Base-by-base conservation (phyloP, 768 basidiomycete genomes). In the Mycena vitilis region DNA sequence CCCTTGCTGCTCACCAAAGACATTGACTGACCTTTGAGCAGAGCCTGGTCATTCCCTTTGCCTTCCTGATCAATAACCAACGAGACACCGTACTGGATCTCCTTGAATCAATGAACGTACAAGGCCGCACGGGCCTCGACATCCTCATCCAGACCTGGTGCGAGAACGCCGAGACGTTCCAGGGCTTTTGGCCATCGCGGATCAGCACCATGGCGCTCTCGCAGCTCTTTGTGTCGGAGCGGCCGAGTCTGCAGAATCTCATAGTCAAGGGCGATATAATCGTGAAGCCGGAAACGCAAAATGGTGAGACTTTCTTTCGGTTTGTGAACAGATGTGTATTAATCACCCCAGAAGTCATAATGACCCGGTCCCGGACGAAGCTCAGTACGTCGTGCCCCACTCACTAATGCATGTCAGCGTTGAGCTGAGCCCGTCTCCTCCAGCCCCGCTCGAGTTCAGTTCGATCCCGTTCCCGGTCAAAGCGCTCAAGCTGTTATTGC, bases 291-390 rank as follows among this genome's bases (percentile, higher is more conserved):
- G 89, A 90, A 72, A 95, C 93, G 36, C 87, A 88, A 72, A 86
- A 96, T 78, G 91, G 95, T 96, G 78, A 84, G 92, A 47, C 45
- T 22, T 56, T 36, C 45, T 22, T 56, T 36, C 61, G 63, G 51
- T 42, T 59, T 48, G 48, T 22, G 18, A 22, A 20, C 48, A 25
- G 37, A 42, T 53, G 40, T n/a, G 30, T 59, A 58, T 71, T 45
- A 20, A 62, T 63, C 49, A 56, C 59, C 65, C 64, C 61, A 65
- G 68, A 76, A 97, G 95, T 95, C 74, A 98, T 99, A 79, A 95
- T 98, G 94, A 99, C 98, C 55, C 89, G 98, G 69, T 97, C 97
- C 38, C 86, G 89, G 74, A 94, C 98, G 58, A 94, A 90, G 82
- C 86, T 84, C 71, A 92, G 96, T 98, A 80, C 78, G 92, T 80